phyloP scores from a whole-genome alignment of 2,329 filamentous ascomycete species.

The Penicillium hordei region DNA sequence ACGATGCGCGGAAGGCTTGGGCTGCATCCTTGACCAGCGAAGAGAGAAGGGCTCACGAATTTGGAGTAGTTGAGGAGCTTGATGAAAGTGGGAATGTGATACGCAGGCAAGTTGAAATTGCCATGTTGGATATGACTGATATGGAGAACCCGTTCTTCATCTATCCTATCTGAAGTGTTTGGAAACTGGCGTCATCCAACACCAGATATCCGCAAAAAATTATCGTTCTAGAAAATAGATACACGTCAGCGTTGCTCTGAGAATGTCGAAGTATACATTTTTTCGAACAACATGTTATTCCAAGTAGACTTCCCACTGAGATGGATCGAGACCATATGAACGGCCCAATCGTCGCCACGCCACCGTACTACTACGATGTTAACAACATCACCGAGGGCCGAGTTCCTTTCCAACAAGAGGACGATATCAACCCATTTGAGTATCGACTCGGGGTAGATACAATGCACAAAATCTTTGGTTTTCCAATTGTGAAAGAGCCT shows the following conservation, averaged over 20 bases:
- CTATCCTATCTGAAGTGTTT: constrained; percentile 30
- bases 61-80: constrained; percentile 30
- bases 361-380: too few relatives aligned
- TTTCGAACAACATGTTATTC: too few relatives aligned
- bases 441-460: too few relatives aligned
- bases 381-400: too few relatives aligned
- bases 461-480: too few relatives aligned
- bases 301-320: too few relatives aligned
- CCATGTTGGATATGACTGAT: constrained; percentile 39
- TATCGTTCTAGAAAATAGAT: neutral
- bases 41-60: constrained; percentile 2
- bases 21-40: constrained; percentile 5
- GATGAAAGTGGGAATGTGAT: constrained; percentile 34
- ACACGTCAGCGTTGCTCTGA: neutral
- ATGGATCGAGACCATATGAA: too few relatives aligned
- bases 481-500: too few relatives aligned
- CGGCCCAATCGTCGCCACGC: too few relatives aligned
- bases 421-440: too few relatives aligned
- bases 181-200: neutral
- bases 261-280: too few relatives aligned
- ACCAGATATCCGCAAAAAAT: neutral
- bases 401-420: too few relatives aligned
- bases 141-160: constrained; percentile 44
- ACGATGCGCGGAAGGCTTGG: neutral
- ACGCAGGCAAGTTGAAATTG: constrained; percentile 36